These are phyloP conservation scores for Oryza longistaminata DNA, from an alignment of 176 grass and related monocot species.

Conservation along the genomic window DNA sequence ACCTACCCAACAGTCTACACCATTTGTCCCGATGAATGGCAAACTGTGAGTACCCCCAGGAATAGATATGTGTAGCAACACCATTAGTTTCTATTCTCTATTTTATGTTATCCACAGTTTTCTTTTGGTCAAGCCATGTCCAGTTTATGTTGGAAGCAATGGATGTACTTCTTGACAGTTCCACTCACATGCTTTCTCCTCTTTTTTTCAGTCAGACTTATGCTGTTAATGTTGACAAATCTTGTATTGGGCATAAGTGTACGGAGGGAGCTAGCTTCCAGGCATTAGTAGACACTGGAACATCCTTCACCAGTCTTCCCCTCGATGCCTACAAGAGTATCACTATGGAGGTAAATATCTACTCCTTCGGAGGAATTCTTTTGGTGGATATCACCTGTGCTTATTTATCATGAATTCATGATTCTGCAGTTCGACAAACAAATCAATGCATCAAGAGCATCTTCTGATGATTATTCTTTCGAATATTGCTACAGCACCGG, in stretches of 20 bases:
- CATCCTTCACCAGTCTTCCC: conserved; percentile 86
- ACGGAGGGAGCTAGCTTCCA: conserved; percentile 58
- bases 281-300: conserved; percentile 87
- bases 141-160: neutral
- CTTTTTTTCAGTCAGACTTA: conserved; percentile 70
- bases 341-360: conserved; percentile 60
- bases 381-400: conserved; percentile 16
- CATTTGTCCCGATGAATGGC: conserved; percentile 82
- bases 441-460: conserved; percentile 65
- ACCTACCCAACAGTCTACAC: conserved; percentile 74
- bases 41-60: conserved; percentile 70
- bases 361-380: neutral
- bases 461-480: conserved; percentile 45
- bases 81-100: neutral
- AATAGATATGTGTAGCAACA: neutral
- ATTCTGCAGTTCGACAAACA: conserved; percentile 82
- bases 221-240: conserved; percentile 67
- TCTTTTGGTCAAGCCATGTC: neutral
- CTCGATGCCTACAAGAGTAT: conserved; percentile 67
- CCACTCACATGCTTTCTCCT: conserved; percentile 35
- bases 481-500: conserved; percentile 83
- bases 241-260: conserved; percentile 80
- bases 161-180: neutral
- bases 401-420: conserved; percentile 45
- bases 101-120: conserved; percentile 10